Evolutionary conservation across 352 stramenopile genomes (phyloP), one percentile per base, ranked within the genome.

Genomic region (Phytophthora syringae): DNA sequence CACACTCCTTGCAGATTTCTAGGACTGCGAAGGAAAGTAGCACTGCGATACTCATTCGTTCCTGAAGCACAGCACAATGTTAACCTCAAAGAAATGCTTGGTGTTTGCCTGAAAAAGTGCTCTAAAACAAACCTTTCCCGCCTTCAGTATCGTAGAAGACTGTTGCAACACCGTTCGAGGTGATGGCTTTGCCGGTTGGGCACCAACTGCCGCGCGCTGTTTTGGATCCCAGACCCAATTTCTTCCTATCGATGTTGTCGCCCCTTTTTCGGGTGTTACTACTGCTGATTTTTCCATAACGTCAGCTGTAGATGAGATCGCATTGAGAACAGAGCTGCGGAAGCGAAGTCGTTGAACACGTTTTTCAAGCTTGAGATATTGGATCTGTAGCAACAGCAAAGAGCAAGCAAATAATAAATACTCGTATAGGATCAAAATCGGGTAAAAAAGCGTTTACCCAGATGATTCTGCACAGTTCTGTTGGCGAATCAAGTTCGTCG

Each of bases 271-370:
- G 16, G 32, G 10, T 51, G 39, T 39, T 42, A 18, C 24, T 52
- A 15, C 13, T 49, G 30, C 45, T 39, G 61, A 44, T 15, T 20
- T 32, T 40, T 70, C 50, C 11, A 59, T 39, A 24, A 32, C 52
- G 15, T 59, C 42, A 24, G 48, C 10, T 37, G 42, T 39, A 67
- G 43, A 37, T 32, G 52, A 49, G n/a, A 79, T 76, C 16, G 47
- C 36, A 47, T 48, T 66, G 6, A 79, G 52, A 42, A 79, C 36
- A 12, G 40, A 60, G 11, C 58, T 25, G 25, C 55, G 58, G 28
- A 82, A 94, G 13, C 85, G 76, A 61, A 57, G 80, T 10, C 80
- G 78, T 52, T 86, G 76, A 22, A 90, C 83, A 32, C 76, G 45
- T 54, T 87, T 90, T 22, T 90, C 80, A 39, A 90, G 60, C 44